Evolutionary conservation across 1,139 yeast genomes (phyloP).

Genomic region (Hyphopichia wangnamkhiaoensis): DNA sequence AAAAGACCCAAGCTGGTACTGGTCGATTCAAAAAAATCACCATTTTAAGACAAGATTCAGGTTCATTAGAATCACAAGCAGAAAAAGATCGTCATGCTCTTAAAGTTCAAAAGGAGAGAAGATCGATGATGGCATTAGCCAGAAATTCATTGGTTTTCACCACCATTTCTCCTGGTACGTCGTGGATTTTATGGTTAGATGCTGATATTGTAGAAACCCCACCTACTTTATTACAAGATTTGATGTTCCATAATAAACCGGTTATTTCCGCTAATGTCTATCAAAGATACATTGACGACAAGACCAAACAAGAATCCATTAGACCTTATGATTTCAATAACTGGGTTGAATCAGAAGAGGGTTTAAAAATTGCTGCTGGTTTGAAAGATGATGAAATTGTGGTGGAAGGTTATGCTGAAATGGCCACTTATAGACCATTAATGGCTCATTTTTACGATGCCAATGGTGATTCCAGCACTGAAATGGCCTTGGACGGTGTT

Average conservation of each 20-base stretch:
- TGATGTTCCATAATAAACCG: slow-evolving; percentile 84
- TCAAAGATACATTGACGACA: slow-evolving; percentile 71
- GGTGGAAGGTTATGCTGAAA: slow-evolving; percentile 88
- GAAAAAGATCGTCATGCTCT: slow-evolving; percentile 78
- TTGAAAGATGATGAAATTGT: slow-evolving; percentile 87
- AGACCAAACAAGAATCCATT: slow-evolving; percentile 55
- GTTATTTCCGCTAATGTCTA: slow-evolving; percentile 90
- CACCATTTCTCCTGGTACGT: slow-evolving; percentile 83
- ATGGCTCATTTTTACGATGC: slow-evolving; percentile 87
- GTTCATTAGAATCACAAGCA: slow-evolving; percentile 61
- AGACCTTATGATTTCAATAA: slow-evolving; percentile 95
- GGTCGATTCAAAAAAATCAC: slow-evolving; percentile 76
- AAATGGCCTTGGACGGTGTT: slow-evolving; percentile 90
- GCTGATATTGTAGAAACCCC: slow-evolving; percentile 93
- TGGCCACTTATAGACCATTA: slow-evolving; percentile 92
- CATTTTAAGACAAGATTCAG: slow-evolving; percentile 87
- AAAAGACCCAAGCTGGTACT: slow-evolving; percentile 55
- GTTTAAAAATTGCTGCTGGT: slow-evolving; percentile 66
- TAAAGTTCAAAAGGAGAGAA: slow-evolving; percentile 82
- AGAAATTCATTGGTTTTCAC: slow-evolving; percentile 89
- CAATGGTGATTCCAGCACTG: slow-evolving; percentile 57
- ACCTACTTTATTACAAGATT: slow-evolving; percentile 74
- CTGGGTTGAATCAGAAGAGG: slow-evolving; percentile 93
- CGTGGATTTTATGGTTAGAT: slow-evolving; percentile 97
- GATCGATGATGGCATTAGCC: slow-evolving; percentile 90